phyloP scores from a whole-genome alignment of 768 basidiomycete species.

The Collybia sordida region DNA sequence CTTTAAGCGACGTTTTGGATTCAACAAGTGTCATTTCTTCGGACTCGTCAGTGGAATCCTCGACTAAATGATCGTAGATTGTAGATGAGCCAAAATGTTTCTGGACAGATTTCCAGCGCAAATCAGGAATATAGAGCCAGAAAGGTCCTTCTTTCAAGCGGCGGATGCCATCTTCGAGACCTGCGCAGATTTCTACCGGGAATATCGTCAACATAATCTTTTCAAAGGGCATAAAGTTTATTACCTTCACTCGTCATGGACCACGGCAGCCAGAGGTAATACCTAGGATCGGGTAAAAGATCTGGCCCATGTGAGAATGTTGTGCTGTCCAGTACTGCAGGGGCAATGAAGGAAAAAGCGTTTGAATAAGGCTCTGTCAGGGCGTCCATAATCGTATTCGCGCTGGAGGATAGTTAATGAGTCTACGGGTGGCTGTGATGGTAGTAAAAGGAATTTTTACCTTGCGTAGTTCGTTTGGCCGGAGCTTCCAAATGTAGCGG shows the following conservation, averaged over 20 bases:
- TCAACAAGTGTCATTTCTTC: constrained; percentile 7
- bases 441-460: constrained; percentile 13
- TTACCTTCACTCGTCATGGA: too few relatives aligned
- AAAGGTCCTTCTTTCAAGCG: constrained; percentile 20
- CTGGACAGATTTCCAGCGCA: constrained; percentile 25
- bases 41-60: background rate
- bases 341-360: constrained; percentile 30
- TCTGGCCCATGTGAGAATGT: background rate
- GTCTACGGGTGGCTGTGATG: background rate
- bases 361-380: constrained; percentile 21
- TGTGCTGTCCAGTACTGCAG: constrained; percentile 25
- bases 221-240: too few relatives aligned
- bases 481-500: constrained; percentile 29
- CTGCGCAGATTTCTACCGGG: constrained; percentile 23
- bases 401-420: constrained; percentile 19
- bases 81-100: constrained; percentile 8
- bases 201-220: background rate
- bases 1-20: constrained; percentile 7
- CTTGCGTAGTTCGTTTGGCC: constrained; percentile 40
- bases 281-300: too few relatives aligned
- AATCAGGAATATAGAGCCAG: constrained; percentile 29
- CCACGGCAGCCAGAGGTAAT: too few relatives aligned
- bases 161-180: constrained; percentile 29
- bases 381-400: constrained; percentile 30
- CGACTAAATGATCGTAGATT: constrained; percentile 19